A percentile compares a stretch with the other conserved stretches of the same genome.
Evolutionary conservation across 257 asterid genomes (phyloP).

Genomic region (Mentha longifolia): DNA sequence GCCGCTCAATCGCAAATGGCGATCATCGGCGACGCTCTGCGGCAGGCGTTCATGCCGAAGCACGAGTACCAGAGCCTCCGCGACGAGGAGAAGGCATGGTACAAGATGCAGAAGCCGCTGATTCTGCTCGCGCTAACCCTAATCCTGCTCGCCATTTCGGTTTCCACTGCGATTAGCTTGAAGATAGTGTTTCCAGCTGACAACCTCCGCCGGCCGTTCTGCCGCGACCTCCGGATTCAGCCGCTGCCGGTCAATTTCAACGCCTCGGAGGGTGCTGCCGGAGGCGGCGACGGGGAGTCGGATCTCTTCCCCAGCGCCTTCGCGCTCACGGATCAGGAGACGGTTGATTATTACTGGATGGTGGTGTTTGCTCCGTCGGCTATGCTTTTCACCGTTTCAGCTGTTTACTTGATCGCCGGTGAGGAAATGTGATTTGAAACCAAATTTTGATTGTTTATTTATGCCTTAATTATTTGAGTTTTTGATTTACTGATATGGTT

Average conservation of each 20-base stretch:
- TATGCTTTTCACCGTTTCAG: constrained; percentile 54
- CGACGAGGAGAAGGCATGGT: constrained; percentile 86
- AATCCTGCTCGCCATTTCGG: constrained; percentile 51
- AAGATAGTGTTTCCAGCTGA: constrained; percentile 74
- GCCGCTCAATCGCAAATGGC: constrained; percentile 40
- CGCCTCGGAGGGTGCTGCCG: constrained; percentile 36
- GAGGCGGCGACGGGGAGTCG: constrained; percentile 48
- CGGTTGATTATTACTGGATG: constrained; percentile 96
- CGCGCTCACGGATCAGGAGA: constrained; percentile 85
- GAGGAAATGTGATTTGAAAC: constrained; percentile 31
- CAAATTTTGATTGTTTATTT: background rate
- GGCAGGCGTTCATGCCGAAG: constrained; percentile 97
- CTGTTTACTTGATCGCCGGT: constrained; percentile 79
- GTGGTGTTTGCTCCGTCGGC: constrained; percentile 81
- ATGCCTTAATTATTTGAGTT: background rate
- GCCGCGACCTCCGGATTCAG: constrained; percentile 82
- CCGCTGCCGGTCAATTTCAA: constrained; percentile 75
- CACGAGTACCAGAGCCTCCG: constrained; percentile 84
- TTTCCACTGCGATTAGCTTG: constrained; percentile 68
- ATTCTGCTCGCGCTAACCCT: constrained; percentile 41
- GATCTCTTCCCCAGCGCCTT: constrained; percentile 77
- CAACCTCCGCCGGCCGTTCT: constrained; percentile 74
- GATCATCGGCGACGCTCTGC: constrained; percentile 76
- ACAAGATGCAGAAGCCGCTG: constrained; percentile 67
- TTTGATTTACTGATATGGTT: background rate